A percentile compares a stretch with the other conserved stretches of the same genome.
phyloP scores from a whole-genome alignment of 805 yeast genomes.

The Candida ficus region DNA sequence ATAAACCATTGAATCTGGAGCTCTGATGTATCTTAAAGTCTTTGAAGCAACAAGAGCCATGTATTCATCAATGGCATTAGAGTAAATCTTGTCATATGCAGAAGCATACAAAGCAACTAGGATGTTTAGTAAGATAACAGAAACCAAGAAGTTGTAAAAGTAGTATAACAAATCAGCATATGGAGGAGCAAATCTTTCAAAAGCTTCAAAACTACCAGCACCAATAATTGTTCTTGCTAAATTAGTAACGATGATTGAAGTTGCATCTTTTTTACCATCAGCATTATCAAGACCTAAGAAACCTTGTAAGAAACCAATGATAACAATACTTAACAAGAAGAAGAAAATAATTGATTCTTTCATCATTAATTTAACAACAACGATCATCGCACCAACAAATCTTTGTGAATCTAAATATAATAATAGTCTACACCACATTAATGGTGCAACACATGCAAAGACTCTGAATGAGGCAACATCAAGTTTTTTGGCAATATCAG shows the following conservation, averaged over 20 bases:
- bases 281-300: conserved; percentile 83
- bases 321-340: conserved; percentile 62
- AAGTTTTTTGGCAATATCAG: conserved; percentile 27
- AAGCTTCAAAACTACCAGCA: conserved; percentile 65
- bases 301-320: conserved; percentile 80
- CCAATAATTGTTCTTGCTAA: conserved; percentile 71
- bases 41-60: conserved; percentile 81
- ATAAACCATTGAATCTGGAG: conserved; percentile 81
- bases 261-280: conserved; percentile 78
- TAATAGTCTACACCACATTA: conserved; percentile 78
- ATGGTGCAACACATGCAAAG: conserved; percentile 76
- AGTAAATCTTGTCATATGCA: conserved; percentile 76
- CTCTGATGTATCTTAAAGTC: conserved; percentile 77
- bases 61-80: conserved; percentile 79
- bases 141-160: conserved; percentile 67
- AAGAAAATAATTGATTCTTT: conserved; percentile 82
- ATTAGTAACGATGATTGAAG: conserved; percentile 55
- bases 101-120: conserved; percentile 81
- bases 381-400: conserved; percentile 86
- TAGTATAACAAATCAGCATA: conserved; percentile 79
- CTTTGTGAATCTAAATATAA: conserved; percentile 72
- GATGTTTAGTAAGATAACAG: conserved; percentile 74
- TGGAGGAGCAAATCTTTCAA: conserved; percentile 74
- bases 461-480: conserved; percentile 63
- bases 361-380: conserved; percentile 81